Evolutionary conservation across 768 basidiomycete species (phyloP), one percentile per base, ranked within the genome.

Genomic region (Chalciporus piperatus): DNA sequence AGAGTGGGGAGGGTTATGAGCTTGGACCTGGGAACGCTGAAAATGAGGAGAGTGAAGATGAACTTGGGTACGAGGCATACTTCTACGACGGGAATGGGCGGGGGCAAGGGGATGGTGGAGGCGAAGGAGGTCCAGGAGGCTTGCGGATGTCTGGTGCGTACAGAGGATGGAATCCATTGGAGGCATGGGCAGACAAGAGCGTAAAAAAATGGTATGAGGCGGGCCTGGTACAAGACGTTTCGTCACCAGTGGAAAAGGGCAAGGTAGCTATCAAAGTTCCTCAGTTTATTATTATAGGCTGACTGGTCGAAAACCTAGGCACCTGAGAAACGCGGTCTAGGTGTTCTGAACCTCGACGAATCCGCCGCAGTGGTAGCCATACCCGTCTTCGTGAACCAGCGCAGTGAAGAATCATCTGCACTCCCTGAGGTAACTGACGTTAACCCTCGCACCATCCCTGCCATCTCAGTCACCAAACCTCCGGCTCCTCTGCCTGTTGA

Each of bases 181-280:
- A 98, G 67, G 95, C 93, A 13, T 90, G 88, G 87, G 94, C 92
- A 43, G 95, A 97, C 71, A 78, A 79, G 58, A 93, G 92, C 70
- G 76, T 93, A 43, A 80, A 86, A 65, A 83, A 83, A 65, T 98
- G 95, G 94, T 82, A 86, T 48, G 84, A 89, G 59, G 76, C 82
- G 22, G 93, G 93, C 3, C 67, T 92, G 30, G 76, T 91, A 30
- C 68, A 81, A 25, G 81, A 82, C 45, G 50, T 70, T 33, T 65
- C 74, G 28, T 51, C 70, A 6, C 70, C 75, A 30, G 37, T 43
- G 16, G 74, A 76, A 57, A 77, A 77, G 58, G 70, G 64, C 62
- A 81, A 83, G 74, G 82, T 76, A 66, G 62, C 72, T 64, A n/a
- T 41, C 52, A 20, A 32, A 39, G 41, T 48, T 50, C 33, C 22